These are phyloP conservation scores for Neonectria faginata DNA, from an alignment of 2,329 filamentous ascomycete genomes.

Conservation along the genomic window DNA sequence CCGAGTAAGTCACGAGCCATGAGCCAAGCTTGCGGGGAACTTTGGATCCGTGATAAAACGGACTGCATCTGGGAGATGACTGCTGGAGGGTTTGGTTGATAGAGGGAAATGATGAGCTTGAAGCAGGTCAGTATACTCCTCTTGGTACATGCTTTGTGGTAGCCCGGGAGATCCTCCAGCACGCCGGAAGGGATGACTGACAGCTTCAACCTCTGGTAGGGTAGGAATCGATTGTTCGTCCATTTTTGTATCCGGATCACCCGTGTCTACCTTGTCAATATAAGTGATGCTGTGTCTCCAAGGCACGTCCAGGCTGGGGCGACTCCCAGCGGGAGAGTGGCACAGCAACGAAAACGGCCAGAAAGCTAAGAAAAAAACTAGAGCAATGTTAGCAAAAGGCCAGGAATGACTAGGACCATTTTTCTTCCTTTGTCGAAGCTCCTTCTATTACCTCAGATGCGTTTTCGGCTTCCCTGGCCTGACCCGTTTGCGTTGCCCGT, in stretches of 20 bases:
- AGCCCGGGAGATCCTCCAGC: neutral
- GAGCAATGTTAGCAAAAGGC: neutral
- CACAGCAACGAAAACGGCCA: neutral
- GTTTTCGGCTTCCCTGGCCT: neutral
- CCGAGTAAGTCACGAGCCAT: constrained; percentile 81
- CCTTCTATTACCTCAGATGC: neutral
- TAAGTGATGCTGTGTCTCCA: neutral
- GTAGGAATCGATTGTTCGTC: constrained; percentile 32
- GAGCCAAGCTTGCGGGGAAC: constrained; percentile 84
- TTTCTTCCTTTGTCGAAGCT: too few species aligned
- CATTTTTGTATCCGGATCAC: constrained; percentile 23
- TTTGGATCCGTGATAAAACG: constrained; percentile 81
- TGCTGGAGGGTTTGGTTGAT: constrained; percentile 63
- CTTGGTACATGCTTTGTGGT: neutral
- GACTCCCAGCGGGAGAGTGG: neutral
- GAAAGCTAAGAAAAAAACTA: neutral
- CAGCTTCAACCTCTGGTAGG: constrained; percentile 37
- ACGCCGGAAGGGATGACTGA: constrained; percentile 13
- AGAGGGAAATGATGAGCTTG: constrained; percentile 64
- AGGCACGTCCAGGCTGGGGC: neutral
- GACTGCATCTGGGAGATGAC: constrained; percentile 71
- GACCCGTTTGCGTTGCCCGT: neutral
- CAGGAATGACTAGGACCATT: too few species aligned
- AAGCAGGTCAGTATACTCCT: constrained; percentile 30
- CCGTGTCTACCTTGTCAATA: too few species aligned